Conservation (phyloP, 2,329 filamentous ascomycete species). For the Beauveria australis region DNA sequence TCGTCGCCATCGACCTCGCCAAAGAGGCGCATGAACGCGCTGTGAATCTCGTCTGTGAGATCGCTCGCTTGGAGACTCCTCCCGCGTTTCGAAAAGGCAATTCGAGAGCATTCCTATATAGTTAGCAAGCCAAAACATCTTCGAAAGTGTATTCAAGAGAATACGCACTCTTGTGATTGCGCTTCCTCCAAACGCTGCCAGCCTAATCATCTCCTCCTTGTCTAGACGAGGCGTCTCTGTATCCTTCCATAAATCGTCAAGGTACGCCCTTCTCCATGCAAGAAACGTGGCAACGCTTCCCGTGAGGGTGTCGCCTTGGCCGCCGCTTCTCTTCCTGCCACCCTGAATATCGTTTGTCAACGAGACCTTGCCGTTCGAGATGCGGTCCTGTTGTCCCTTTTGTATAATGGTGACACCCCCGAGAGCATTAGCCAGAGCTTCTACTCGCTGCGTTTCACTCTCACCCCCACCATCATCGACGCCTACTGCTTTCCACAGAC, state of each 20-base stretch:
- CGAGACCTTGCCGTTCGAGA: slow-evolving; percentile 73
- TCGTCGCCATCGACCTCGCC: slow-evolving; percentile 54
- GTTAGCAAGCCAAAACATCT: neutral
- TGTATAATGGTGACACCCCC: slow-evolving; percentile 87
- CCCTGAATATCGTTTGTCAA: slow-evolving; percentile 69
- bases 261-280: slow-evolving; percentile 80
- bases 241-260: slow-evolving; percentile 68
- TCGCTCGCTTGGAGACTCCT: slow-evolving; percentile 88
- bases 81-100: slow-evolving; percentile 79
- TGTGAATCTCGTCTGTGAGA: slow-evolving; percentile 81
- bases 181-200: slow-evolving; percentile 81
- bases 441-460: slow-evolving; percentile 40
- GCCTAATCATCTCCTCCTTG: slow-evolving; percentile 55
- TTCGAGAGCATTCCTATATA: slow-evolving; percentile 66
- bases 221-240: slow-evolving; percentile 37
- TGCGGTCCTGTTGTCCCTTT: slow-evolving; percentile 76
- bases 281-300: slow-evolving; percentile 82
- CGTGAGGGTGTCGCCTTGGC: slow-evolving; percentile 92
- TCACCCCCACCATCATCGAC: slow-evolving; percentile 45
- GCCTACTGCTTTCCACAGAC: slow-evolving; percentile 67
- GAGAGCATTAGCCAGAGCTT: slow-evolving; percentile 63
- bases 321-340: slow-evolving; percentile 82
- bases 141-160: neutral
- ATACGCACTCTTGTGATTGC: slow-evolving; percentile 68
- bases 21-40: slow-evolving; percentile 70